A percentile compares a stretch with the other conserved stretches of the same genome.
phyloP scores from a whole-genome alignment of 192 early-diverging fungal genomes.

The Phycomyces nitens region DNA sequence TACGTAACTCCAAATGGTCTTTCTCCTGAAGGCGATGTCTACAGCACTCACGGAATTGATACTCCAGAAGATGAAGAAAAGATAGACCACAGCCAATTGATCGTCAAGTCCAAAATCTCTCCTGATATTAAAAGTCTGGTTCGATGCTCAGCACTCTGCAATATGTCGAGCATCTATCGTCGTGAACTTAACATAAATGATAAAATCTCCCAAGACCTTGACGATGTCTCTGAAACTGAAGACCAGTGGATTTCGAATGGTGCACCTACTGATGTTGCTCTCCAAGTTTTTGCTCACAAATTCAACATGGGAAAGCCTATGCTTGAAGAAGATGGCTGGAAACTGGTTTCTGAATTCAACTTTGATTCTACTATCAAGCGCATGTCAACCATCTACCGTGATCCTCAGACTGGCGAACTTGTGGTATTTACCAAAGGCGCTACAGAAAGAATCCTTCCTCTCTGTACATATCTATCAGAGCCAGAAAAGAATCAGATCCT shows the following conservation, averaged over 20 bases:
- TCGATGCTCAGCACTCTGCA: constrained; percentile 75
- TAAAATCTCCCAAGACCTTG: background rate
- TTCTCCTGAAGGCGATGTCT: constrained; percentile 54
- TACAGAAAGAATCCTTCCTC: constrained; percentile 76
- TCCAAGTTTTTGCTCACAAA: constrained; percentile 84
- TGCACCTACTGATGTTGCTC: constrained; percentile 91
- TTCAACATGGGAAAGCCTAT: constrained; percentile 68
- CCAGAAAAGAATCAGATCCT: constrained; percentile 41
- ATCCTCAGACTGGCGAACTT: background rate
- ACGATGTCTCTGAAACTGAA: background rate
- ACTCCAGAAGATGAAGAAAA: background rate
- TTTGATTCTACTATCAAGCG: constrained; percentile 82
- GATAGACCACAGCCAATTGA: background rate
- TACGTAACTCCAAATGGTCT: constrained; percentile 59
- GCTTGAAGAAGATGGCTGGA: constrained; percentile 49
- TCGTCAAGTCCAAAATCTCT: constrained; percentile 9
- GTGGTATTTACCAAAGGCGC: constrained; percentile 86
- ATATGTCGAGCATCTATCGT: constrained; percentile 68
- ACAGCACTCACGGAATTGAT: constrained; percentile 1
- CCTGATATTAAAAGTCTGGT: constrained; percentile 32
- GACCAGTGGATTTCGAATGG: constrained; percentile 77
- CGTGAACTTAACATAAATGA: constrained; percentile 6
- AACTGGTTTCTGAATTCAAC: constrained; percentile 56
- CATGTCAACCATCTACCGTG: constrained; percentile 79
- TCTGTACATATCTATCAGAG: constrained; percentile 54